phyloP scores from a whole-genome alignment of 108 stramenopile genomes.

The Nitzschia sp. region DNA sequence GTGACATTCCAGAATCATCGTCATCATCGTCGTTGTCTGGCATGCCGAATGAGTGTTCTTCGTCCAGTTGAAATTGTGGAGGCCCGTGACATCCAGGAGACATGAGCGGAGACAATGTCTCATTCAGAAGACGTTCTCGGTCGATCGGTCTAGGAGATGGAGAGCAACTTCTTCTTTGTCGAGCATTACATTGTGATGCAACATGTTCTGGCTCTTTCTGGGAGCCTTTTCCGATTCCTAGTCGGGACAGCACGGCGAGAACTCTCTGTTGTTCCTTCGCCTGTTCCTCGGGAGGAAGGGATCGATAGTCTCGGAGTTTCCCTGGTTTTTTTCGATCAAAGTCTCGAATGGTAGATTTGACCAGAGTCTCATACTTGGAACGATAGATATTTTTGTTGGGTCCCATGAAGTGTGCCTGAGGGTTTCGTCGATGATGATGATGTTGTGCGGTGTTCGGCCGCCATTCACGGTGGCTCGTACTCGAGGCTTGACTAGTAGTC shows the following conservation, averaged over 20 bases:
- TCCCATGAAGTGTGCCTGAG: neutral
- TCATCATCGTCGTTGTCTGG: neutral
- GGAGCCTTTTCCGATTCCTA: conserved; percentile 13
- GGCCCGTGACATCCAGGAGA: conserved; percentile 11
- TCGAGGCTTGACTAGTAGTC: too few relatives aligned
- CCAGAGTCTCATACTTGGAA: conserved; percentile 13
- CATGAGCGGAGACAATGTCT: conserved; percentile 15
- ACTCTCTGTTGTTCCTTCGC: conserved; percentile 21
- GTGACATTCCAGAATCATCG: neutral
- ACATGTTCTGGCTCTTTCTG: neutral
- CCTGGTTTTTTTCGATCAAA: conserved; percentile 27
- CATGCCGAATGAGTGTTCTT: neutral
- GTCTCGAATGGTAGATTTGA: conserved; percentile 19
- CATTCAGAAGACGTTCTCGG: conserved; percentile 9
- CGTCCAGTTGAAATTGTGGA: neutral
- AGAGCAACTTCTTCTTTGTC: neutral
- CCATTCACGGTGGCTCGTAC: too few relatives aligned
- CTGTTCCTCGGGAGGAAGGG: conserved; percentile 23
- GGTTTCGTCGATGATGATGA: too few relatives aligned
- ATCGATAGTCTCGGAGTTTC: conserved; percentile 25
- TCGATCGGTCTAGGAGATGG: neutral
- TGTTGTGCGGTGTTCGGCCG: too few relatives aligned
- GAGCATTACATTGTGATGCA: neutral
- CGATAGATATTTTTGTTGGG: conserved; percentile 19
- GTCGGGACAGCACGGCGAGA: conserved; percentile 16